A percentile compares a stretch with the other conserved stretches of the same genome.
Conservation (phyloP, 768 basidiomycete species). For the Lentinula sp. region DNA sequence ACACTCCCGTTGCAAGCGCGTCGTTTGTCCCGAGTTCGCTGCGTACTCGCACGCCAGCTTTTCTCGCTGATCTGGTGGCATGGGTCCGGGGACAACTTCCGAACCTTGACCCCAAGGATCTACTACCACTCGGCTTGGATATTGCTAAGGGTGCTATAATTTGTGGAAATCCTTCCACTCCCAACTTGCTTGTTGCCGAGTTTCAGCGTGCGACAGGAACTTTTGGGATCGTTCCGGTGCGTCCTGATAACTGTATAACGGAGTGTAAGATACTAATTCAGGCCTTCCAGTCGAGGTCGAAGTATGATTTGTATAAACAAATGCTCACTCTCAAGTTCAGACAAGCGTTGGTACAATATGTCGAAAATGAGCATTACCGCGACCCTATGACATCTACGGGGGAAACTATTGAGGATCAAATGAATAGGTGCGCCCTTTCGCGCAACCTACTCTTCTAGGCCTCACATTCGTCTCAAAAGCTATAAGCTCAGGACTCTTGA, state of each 20-base stretch:
- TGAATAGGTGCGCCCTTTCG: constrained; percentile 36
- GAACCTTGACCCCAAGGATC: constrained; percentile 69
- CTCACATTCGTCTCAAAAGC: not conserved
- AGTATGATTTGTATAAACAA: constrained; percentile 80
- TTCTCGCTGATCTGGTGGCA: constrained; percentile 32
- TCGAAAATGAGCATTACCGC: constrained; percentile 72
- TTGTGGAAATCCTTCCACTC: constrained; percentile 82
- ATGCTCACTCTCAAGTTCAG: constrained; percentile 67
- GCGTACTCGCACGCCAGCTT: constrained; percentile 22
- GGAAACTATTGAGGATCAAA: constrained; percentile 47
- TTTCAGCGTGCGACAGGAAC: constrained; percentile 76
- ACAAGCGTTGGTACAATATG: constrained; percentile 53
- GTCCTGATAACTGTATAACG: constrained; percentile 14
- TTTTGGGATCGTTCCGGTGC: constrained; percentile 70
- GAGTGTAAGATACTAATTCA: not conserved
- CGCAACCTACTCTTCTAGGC: not conserved
- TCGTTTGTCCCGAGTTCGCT: constrained; percentile 22
- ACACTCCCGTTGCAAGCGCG: not conserved
- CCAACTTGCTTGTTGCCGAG: constrained; percentile 74
- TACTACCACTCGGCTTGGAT: constrained; percentile 81
- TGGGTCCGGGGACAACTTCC: constrained; percentile 64
- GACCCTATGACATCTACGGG: constrained; percentile 65
- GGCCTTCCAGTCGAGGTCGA: constrained; percentile 62
- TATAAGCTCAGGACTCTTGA: constrained; percentile 21
- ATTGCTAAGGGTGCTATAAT: constrained; percentile 77